Evolutionary conservation across 768 basidiomycete species (phyloP), one percentile per base, ranked within the genome.

Genomic region (Mycena vulgaris): DNA sequence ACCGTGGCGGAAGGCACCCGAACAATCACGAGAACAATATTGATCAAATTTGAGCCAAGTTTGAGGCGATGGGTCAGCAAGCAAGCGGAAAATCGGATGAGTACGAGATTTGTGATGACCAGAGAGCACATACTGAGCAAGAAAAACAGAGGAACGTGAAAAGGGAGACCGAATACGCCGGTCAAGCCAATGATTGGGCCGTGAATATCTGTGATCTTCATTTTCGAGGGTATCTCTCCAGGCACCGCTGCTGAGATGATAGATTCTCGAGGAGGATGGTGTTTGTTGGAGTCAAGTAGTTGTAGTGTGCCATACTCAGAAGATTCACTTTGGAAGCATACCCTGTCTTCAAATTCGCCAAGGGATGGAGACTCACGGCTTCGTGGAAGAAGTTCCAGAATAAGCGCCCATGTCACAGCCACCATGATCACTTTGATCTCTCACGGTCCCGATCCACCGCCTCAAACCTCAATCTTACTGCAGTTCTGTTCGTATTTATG

Each of bases 41-140:
- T 53, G 28, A 53, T 53, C 30, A 53, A 53, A 53, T 53, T 53
- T 53, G 52, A 53, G 52, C 52, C 52, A 53, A 30, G 52, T 31
- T 53, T 33, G 52, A 53, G 52, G 28, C 30, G 31, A 28, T 33
- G 31, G 52, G 52, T 53, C 52, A 53, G 30, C 31, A 31, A 53
- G 17, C 52, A 53, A 53, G 52, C 52, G 28, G 30, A 53, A 53
- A 53, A 53, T 53, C 28, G 52, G 52, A 30, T 30, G 27, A 51
- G 49, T 51, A 51, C 49, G 23, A 51, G n/a, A 51, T 51, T 51
- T 51, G 49, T 51, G 49, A 28, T 51, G 47, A 48, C 47, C n/a
- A 51, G 49, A 51, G 49, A 30, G 49, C 49, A 25, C 49, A 51
- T 51, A 28, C 49, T 51, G 49, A 51, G 25, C 49, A 51, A 51